These are phyloP conservation scores for Candida broadrunensis DNA, from an alignment of 805 yeast species.

Conservation along the genomic window DNA sequence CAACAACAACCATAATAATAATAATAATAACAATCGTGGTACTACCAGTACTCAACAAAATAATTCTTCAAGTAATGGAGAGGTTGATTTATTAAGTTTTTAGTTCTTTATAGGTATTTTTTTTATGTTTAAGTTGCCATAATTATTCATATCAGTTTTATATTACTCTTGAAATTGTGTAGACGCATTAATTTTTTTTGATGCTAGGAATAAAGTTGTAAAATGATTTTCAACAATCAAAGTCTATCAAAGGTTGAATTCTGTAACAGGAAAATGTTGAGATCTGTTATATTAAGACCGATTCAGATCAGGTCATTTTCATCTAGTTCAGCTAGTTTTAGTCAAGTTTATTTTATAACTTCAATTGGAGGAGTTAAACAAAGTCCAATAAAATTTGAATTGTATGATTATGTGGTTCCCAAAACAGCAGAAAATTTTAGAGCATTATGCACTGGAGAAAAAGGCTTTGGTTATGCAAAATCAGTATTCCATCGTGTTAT, in stretches of 20 bases:
- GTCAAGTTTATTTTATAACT: conserved; percentile 57
- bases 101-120: conserved; percentile 15
- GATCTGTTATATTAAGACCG: no score
- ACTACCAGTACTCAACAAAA: conserved; percentile 7
- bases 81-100: conserved; percentile 49
- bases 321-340: conserved; percentile 43
- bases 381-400: conserved; percentile 39
- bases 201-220: no score
- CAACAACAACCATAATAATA: conserved; percentile 8
- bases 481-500: conserved; percentile 48
- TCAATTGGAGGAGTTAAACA: conserved; percentile 51
- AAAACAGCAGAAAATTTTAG: conserved; percentile 96
- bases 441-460: conserved; percentile 69
- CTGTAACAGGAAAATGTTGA: no score
- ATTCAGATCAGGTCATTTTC: conserved; percentile 62
- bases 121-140: no score
- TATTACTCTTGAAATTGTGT: no score
- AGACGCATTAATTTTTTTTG: no score
- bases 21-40: conserved; percentile 11
- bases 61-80: conserved; percentile 27
- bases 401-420: conserved; percentile 89
- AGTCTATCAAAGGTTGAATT: no score
- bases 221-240: no score
- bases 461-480: conserved; percentile 44
- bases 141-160: no score